Conservation (phyloP, 2,329 filamentous ascomycete genomes). For the Pestalotiopsis sp. region DNA sequence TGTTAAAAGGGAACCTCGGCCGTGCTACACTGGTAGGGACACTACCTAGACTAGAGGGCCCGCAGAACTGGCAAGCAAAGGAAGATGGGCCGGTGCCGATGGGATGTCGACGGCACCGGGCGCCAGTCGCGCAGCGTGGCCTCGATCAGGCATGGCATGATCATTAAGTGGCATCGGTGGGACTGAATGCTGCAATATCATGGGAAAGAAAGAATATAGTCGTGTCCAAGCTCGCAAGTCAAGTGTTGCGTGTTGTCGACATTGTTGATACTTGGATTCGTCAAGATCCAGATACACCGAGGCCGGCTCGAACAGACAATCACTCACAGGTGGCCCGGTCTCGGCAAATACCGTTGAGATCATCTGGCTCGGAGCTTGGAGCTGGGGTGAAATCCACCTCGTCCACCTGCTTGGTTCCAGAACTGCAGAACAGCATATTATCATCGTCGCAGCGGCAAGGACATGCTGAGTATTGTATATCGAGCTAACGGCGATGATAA, state of each 20-base stretch:
- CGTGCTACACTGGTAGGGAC: background rate
- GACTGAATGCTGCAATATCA: background rate
- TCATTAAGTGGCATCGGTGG: background rate
- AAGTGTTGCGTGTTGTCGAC: background rate
- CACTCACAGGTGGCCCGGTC: background rate
- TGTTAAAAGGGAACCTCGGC: background rate
- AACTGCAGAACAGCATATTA: background rate
- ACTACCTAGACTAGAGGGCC: background rate
- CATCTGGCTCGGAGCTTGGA: background rate
- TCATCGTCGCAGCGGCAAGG: background rate
- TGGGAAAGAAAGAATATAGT: background rate
- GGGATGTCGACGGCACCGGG: background rate
- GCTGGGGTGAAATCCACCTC: background rate
- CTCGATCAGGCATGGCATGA: background rate
- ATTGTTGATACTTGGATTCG: background rate
- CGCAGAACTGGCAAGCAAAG: background rate
- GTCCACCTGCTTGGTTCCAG: background rate
- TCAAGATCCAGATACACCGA: background rate
- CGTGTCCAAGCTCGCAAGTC: background rate
- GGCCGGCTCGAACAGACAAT: background rate
- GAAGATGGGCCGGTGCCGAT: background rate
- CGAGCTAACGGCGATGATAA: background rate
- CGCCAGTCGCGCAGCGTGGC: background rate
- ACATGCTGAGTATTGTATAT: background rate
- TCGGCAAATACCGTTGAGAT: background rate